These are phyloP conservation scores for Symmetrospora coprosmae DNA, from an alignment of 768 basidiomycete species.

Conservation along the genomic window DNA sequence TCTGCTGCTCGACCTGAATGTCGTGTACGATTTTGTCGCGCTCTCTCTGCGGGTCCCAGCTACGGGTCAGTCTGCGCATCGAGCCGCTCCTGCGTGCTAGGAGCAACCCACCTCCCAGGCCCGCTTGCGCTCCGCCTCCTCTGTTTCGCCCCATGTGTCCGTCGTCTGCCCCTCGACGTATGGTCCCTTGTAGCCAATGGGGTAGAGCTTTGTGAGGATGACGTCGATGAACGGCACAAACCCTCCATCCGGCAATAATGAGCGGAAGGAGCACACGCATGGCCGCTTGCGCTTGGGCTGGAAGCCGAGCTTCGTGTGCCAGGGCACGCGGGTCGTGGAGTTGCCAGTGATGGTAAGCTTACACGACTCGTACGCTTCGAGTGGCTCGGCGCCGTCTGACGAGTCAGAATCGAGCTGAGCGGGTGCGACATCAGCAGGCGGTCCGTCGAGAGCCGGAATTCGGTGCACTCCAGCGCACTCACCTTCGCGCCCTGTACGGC, in stretches of 20 bases:
- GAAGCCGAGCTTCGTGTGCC: conserved; percentile 81
- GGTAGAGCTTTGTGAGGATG: conserved; percentile 56
- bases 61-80: not conserved
- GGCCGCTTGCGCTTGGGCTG: conserved; percentile 42
- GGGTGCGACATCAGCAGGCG: conserved; percentile 41
- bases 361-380: conserved; percentile 54
- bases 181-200: conserved; percentile 66
- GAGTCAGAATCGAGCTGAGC: too few species aligned
- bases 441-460: not conserved
- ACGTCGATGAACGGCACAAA: conserved; percentile 59
- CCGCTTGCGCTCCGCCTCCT: conserved; percentile 47
- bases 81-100: not conserved
- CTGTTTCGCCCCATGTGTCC: conserved; percentile 59
- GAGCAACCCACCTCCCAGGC: conserved; percentile 52
- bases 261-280: conserved; percentile 61
- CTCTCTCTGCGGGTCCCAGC: not conserved
- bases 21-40: not conserved
- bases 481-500: conserved; percentile 67
- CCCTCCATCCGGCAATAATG: conserved; percentile 70
- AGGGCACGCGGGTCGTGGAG: conserved; percentile 67
- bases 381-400: conserved; percentile 64
- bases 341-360: conserved; percentile 60
- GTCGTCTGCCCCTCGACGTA: conserved; percentile 42
- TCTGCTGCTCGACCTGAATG: not conserved
- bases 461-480: too few species aligned